A percentile compares a stretch with the other conserved stretches of the same genome.
phyloP scores from a whole-genome alignment of 257 asterid genomes.

The Echites panduratus region DNA sequence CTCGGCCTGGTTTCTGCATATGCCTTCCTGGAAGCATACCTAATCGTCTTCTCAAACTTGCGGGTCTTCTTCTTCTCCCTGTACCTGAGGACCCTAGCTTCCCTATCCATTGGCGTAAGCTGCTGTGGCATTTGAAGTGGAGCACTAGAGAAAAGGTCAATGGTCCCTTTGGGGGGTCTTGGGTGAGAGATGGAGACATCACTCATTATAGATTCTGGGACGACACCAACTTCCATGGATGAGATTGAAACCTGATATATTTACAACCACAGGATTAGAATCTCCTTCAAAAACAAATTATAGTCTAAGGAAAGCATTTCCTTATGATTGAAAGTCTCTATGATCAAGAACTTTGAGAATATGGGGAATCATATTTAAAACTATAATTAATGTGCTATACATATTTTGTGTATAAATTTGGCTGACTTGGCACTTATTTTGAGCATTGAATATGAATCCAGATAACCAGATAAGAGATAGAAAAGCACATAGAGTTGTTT shows the following conservation, averaged over 20 bases:
- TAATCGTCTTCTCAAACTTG: constrained; percentile 71
- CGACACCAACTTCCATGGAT: constrained; percentile 54
- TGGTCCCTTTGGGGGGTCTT: constrained; percentile 53
- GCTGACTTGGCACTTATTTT: background rate
- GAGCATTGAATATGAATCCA: background rate
- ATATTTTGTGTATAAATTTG: background rate
- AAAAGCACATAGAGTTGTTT: background rate
- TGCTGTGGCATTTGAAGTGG: constrained; percentile 41
- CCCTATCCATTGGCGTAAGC: constrained; percentile 60
- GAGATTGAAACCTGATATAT: constrained; percentile 51
- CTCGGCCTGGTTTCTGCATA: constrained; percentile 86
- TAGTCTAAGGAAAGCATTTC: background rate
- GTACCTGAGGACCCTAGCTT: constrained; percentile 72
- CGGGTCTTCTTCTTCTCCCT: constrained; percentile 81
- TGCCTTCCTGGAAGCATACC: constrained; percentile 87
- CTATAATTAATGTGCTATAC: background rate
- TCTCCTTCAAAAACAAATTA: background rate
- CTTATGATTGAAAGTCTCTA: background rate
- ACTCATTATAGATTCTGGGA: constrained; percentile 53
- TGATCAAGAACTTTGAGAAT: background rate
- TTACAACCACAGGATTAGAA: background rate
- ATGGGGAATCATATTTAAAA: background rate
- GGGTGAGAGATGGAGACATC: constrained; percentile 42
- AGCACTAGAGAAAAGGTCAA: constrained; percentile 48
- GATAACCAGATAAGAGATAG: background rate